Conservation (phyloP, 208 protist genomes). For the Trypanosoma brucei region DNA sequence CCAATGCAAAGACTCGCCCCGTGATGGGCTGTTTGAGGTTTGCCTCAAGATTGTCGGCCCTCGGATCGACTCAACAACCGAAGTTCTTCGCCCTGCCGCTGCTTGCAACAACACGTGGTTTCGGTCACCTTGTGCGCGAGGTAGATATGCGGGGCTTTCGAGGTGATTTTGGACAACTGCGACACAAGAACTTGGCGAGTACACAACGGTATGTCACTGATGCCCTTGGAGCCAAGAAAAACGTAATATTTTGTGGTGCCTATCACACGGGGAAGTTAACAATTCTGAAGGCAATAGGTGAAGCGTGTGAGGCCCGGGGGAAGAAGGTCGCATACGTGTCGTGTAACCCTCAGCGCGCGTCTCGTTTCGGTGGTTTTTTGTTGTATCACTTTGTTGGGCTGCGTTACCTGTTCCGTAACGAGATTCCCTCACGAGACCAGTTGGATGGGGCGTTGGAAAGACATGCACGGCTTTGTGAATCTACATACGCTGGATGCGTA, state of each 20-base stretch:
- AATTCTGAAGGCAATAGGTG: constrained; percentile 66
- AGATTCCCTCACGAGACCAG: constrained; percentile 84
- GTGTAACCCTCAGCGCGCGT: constrained; percentile 50
- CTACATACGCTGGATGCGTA: constrained; percentile 56
- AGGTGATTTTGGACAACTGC: constrained; percentile 51
- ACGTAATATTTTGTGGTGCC: constrained; percentile 76
- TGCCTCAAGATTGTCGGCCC: too few relatives aligned
- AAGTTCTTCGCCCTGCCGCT: constrained; percentile 13
- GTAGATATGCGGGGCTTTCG: constrained; percentile 75
- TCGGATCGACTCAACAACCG: too few relatives aligned
- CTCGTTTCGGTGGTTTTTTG: constrained; percentile 58
- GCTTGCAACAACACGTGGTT: constrained; percentile 25
- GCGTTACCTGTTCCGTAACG: constrained; percentile 50
- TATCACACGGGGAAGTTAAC: constrained; percentile 80
- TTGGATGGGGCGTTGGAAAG: constrained; percentile 79
- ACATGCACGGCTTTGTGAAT: constrained; percentile 73
- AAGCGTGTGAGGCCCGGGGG: constrained; percentile 37
- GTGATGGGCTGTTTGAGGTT: too few relatives aligned
- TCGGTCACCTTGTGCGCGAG: constrained; percentile 53
- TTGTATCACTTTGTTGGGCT: constrained; percentile 80
- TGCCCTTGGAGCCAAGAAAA: constrained; percentile 30
- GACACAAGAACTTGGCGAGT: constrained; percentile 28
- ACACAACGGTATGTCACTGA: constrained; percentile 40
- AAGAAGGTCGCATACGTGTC: constrained; percentile 75
- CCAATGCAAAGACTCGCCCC: too few relatives aligned